These are phyloP conservation scores for Metschnikowia aberdeeniae DNA, from an alignment of 805 yeast species.

Conservation along the genomic window DNA sequence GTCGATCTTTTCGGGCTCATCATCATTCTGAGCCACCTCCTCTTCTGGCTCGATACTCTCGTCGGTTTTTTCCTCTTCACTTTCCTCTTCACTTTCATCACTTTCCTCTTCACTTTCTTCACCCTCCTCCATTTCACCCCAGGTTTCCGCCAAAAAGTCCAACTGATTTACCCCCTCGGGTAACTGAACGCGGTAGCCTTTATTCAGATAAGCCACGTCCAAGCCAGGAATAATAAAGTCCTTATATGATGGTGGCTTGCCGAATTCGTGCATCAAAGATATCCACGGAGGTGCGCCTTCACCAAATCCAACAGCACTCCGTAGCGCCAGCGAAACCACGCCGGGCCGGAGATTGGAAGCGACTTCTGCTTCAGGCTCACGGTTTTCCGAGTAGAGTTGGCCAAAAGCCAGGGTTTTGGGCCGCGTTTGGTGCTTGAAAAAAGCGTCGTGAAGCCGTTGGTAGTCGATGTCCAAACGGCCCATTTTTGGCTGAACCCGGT, in stretches of 20 bases:
- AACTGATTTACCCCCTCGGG: slow-evolving; percentile 11
- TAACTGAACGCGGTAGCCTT: slow-evolving; percentile 25
- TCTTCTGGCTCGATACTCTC: slow-evolving; percentile 10
- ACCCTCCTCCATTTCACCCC: slow-evolving; percentile 35
- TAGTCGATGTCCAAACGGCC: slow-evolving; percentile 85
- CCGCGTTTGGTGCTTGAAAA: slow-evolving; percentile 73
- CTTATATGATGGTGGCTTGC: slow-evolving; percentile 83
- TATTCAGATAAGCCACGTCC: slow-evolving; percentile 33
- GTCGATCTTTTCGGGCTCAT: slow-evolving; percentile 13
- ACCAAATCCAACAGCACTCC: slow-evolving; percentile 63
- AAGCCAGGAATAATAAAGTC: slow-evolving; percentile 53
- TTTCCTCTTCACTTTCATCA: slow-evolving; percentile 11
- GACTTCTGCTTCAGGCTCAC: slow-evolving; percentile 36
- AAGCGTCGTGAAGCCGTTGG: slow-evolving; percentile 76
- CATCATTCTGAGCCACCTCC: slow-evolving; percentile 1
- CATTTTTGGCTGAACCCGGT: slow-evolving; percentile 84
- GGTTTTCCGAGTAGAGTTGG: slow-evolving; percentile 75
- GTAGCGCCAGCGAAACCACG: slow-evolving; percentile 52
- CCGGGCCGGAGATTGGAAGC: slow-evolving; percentile 59
- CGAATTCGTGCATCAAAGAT: slow-evolving; percentile 58
- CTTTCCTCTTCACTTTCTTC: slow-evolving; percentile 28
- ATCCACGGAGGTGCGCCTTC: slow-evolving; percentile 67
- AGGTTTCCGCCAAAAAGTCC: slow-evolving; percentile 16
- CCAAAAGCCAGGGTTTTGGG: slow-evolving; percentile 71
- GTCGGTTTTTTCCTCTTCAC: background rate